Percentiles rank a stretch among this genome's conserved stretches.
Evolutionary conservation across 2,329 filamentous ascomycete species (phyloP).

Genomic region (Exophiala calicioides): DNA sequence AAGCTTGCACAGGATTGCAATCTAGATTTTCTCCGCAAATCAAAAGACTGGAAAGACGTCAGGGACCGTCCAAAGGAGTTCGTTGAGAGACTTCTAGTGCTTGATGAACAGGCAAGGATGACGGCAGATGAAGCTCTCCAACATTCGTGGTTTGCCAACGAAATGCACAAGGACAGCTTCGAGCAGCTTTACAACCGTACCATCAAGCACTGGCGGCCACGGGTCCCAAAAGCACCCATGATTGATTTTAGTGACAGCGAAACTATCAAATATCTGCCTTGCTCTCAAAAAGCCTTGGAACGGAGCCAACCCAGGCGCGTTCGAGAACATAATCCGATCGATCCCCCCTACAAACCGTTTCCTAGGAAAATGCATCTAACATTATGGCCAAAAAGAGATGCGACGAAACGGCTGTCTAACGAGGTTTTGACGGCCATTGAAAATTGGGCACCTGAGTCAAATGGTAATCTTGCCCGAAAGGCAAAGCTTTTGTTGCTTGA

Average conservation of each 20-base stretch:
- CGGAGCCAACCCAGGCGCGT: conserved; percentile 15
- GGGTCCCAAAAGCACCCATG: conserved; percentile 23
- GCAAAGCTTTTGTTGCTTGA: background rate
- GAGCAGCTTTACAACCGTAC: conserved; percentile 53
- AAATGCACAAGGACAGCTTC: conserved; percentile 49
- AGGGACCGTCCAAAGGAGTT: conserved; percentile 54
- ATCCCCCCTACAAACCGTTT: conserved; percentile 33
- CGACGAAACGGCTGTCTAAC: conserved; percentile 10
- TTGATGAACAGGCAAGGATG: conserved; percentile 53
- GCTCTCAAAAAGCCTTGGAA: too few species aligned
- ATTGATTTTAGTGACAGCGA: conserved; percentile 23
- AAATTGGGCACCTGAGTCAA: conserved; percentile 14
- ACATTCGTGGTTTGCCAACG: conserved; percentile 60
- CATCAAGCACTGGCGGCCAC: conserved; percentile 54
- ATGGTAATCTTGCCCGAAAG: background rate
- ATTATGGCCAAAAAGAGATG: conserved; percentile 18
- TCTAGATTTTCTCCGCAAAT: conserved; percentile 47
- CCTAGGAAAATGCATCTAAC: conserved; percentile 29
- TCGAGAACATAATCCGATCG: conserved; percentile 14
- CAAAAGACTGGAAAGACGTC: conserved; percentile 46
- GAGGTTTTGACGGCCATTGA: conserved; percentile 18
- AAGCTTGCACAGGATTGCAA: conserved; percentile 43
- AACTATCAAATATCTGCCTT: conserved; percentile 12
- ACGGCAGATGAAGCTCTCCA: conserved; percentile 55
- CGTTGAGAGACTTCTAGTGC: conserved; percentile 52